Evolutionary conservation across 192 early-diverging fungal genomes (phyloP).

Genomic region (Coemansia sp.): DNA sequence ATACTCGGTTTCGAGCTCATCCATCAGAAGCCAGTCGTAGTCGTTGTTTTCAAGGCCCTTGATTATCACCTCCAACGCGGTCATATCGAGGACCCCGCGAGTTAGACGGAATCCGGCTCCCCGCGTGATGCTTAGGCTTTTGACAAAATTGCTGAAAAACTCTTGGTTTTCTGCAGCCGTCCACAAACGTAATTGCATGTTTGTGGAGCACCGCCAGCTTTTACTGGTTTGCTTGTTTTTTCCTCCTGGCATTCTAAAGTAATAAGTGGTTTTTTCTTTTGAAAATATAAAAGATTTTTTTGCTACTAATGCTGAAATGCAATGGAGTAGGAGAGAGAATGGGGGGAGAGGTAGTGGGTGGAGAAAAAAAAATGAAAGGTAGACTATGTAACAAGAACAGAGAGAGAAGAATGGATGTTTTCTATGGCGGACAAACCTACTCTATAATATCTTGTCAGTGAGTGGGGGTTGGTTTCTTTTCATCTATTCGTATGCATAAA

Average conservation of each 20-base stretch:
- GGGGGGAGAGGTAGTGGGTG: not conserved
- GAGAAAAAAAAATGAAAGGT: not conserved
- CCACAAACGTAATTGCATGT: constrained; percentile 37
- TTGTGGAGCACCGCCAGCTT: constrained; percentile 31
- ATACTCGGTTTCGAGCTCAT: constrained; percentile 36
- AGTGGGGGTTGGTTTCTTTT: not conserved
- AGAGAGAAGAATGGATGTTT: not conserved
- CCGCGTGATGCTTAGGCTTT: constrained; percentile 21
- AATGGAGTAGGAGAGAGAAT: not conserved
- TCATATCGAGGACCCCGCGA: constrained; percentile 37
- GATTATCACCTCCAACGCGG: constrained; percentile 22
- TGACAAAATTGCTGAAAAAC: constrained; percentile 27
- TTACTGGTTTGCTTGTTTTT: constrained; percentile 21
- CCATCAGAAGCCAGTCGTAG: constrained; percentile 24
- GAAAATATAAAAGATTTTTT: too few species aligned
- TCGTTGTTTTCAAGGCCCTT: constrained; percentile 27
- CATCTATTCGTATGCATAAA: not conserved
- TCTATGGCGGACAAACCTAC: not conserved
- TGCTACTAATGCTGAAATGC: not conserved
- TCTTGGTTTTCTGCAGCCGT: constrained; percentile 25
- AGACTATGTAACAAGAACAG: not conserved
- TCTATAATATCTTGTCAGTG: not conserved
- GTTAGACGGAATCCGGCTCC: constrained; percentile 26
- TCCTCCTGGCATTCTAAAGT: constrained; percentile 5
- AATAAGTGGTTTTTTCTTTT: not conserved